Conservation (phyloP, 2,329 filamentous ascomycete genomes). For the Ascochyta fabae region DNA sequence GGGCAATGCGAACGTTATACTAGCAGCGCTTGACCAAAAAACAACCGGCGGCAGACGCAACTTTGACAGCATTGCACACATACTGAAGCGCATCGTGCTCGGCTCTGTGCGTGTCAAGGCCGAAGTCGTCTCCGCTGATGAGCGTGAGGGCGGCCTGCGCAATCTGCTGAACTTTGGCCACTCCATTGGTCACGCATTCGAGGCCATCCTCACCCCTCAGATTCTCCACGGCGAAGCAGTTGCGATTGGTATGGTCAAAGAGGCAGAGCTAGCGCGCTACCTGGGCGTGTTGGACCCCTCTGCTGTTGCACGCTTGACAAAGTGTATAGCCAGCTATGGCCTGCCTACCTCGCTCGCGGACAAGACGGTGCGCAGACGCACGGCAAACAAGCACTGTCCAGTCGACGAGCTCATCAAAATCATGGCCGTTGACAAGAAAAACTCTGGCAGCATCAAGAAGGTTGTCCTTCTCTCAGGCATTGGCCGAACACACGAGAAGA, state of each 20-base stretch:
- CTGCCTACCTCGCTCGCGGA: conserved; percentile 86
- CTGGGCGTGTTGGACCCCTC: conserved; percentile 84
- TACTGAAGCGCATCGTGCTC: conserved; percentile 71
- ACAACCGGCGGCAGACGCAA: conserved; percentile 63
- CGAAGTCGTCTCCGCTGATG: conserved; percentile 90
- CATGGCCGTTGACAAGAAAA: conserved; percentile 99
- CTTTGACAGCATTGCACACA: conserved; percentile 69
- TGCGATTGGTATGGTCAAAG: conserved; percentile 97
- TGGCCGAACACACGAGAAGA: conserved; percentile 83
- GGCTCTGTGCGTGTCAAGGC: conserved; percentile 95
- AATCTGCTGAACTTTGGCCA: conserved; percentile 98
- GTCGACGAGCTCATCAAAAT: conserved; percentile 86
- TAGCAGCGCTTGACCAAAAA: conserved; percentile 72
- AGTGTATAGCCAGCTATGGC: conserved; percentile 94
- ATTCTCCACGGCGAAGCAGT: conserved; percentile 95
- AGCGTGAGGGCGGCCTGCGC: conserved; percentile 89
- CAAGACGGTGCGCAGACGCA: conserved; percentile 79
- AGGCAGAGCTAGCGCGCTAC: conserved; percentile 90
- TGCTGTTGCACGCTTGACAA: conserved; percentile 86
- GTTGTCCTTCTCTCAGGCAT: conserved; percentile 91
- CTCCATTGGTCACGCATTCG: conserved; percentile 95
- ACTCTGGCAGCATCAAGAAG: conserved; percentile 93
- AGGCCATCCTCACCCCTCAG: conserved; percentile 93
- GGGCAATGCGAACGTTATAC: conserved; percentile 76
- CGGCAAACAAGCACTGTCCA: conserved; percentile 84